Conservation (phyloP, 225 moss, liverwort and hornwort genomes). For the Sphagnum tenellum region DNA sequence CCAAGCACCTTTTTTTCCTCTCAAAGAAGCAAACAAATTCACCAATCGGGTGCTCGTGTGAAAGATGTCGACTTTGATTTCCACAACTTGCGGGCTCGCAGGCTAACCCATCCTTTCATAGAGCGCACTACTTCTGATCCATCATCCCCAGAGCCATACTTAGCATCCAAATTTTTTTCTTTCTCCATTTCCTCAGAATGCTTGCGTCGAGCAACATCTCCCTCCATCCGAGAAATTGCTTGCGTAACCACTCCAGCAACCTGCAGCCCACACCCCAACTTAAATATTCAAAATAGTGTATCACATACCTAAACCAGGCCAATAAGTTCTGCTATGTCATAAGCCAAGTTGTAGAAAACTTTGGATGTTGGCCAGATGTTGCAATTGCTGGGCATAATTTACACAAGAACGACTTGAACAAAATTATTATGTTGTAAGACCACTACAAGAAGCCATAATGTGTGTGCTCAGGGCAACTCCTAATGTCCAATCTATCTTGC, state of each 20-base stretch:
- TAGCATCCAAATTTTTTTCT: conserved; percentile 3
- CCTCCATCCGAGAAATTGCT: conserved; percentile 47
- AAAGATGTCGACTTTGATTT: conserved; percentile 77
- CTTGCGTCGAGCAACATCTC: conserved; percentile 30
- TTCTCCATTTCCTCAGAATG: conserved; percentile 27
- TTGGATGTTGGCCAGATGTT: too few species aligned
- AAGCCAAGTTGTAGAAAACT: too few species aligned
- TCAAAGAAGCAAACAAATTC: conserved; percentile 3
- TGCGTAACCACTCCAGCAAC: conserved; percentile 21
- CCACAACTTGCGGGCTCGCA: conserved; percentile 48
- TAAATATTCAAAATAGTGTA: too few species aligned
- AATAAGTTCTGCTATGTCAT: too few species aligned
- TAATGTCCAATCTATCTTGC: not conserved
- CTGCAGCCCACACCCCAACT: conserved; percentile 1
- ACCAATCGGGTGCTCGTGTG: conserved; percentile 71
- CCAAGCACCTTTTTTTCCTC: too few species aligned
- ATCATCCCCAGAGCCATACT: not conserved
- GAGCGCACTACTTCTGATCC: conserved; percentile 8
- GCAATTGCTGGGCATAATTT: too few species aligned
- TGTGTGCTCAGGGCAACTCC: not conserved
- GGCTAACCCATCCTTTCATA: conserved; percentile 32
- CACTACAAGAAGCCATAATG: not conserved
- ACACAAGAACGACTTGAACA: too few species aligned
- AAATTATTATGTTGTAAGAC: too few species aligned
- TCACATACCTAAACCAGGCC: too few species aligned